Evolutionary conservation across 176 grass and related monocot genomes (phyloP), one percentile per base, ranked within the genome.

Genomic region (Musa beccarii): DNA sequence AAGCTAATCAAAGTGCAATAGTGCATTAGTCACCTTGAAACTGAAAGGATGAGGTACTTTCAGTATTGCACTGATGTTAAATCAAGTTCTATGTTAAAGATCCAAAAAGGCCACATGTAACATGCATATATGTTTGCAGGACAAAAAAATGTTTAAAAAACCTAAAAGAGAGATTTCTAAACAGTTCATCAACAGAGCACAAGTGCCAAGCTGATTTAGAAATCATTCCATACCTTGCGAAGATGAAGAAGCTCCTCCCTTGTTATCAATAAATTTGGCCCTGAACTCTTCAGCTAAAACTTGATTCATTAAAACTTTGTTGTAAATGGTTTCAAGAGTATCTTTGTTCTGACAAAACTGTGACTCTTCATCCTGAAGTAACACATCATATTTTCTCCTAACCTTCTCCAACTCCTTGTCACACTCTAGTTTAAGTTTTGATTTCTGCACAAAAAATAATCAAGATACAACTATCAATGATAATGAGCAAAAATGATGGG

Each of bases 231-330:
- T 85, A 87, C 87, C 83, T 69, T 87, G 81, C n/a, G 59, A 63
- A 23, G 29, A 62, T 24, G 34, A 8, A 28, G 26, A 28, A 63
- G 68, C 54, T 12, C 8, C 21, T 76, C 76, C 84, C 54, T 84
- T 84, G 69, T 79, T 74, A 49, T 89, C 89, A 79, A 93, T 83
- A 64, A 93, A 97, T 87, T 97, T 97, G 53, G 82, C 82, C 66
- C 88, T 84, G 81, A 97, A 97, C 83, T 97, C 88, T 25, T 93
- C 94, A 26, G 90, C 88, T 69, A 97, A 56, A 77, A 86, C 81
- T 84, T 97, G 94, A 78, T 93, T 92, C 20, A 88, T 68, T 19
- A 76, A 62, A 79, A 97, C 84, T 89, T 93, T 93, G 52, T 69
- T 80, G 49, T 85, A 93, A 3, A 97, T 67, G 61, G 71, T 73